Evolutionary conservation across 495 filamentous ascomycete genomes (phyloP).

Genomic region (Penicillium diatomitis): DNA sequence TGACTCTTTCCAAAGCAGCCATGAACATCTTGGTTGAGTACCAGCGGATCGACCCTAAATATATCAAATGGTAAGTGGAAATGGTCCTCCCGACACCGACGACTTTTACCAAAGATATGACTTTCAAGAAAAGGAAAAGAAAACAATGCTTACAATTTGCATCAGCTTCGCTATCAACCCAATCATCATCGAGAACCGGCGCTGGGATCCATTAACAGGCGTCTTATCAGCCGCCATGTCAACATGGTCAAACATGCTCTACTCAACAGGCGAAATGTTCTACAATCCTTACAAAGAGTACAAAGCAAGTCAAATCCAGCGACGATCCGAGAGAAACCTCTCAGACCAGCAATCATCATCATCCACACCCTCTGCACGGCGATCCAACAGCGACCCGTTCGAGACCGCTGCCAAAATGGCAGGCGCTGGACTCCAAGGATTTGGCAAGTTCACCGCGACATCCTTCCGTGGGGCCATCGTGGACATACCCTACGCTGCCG

Average conservation of each 20-base stretch:
- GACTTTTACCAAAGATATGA: too few species aligned
- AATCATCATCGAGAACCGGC: constrained; percentile 25
- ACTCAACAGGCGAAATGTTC: constrained; percentile 24
- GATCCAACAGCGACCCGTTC: constrained; percentile 1
- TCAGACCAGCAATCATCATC: background rate
- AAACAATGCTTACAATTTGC: background rate
- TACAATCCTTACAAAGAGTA: constrained; percentile 25
- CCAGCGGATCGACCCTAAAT: constrained; percentile 50
- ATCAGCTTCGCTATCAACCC: constrained; percentile 22
- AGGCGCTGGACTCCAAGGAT: constrained; percentile 19
- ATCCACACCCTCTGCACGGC: background rate
- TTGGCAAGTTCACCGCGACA: constrained; percentile 23
- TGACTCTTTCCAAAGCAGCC: constrained; percentile 57
- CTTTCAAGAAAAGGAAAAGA: too few species aligned
- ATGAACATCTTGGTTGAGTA: constrained; percentile 54
- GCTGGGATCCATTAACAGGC: constrained; percentile 38
- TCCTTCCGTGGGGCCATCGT: constrained; percentile 35
- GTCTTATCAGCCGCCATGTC: constrained; percentile 28
- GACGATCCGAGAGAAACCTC: background rate
- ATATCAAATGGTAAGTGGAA: constrained; percentile 38
- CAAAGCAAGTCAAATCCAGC: constrained; percentile 6
- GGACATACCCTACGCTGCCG: constrained; percentile 62
- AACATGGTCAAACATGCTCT: constrained; percentile 17
- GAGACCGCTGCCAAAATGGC: constrained; percentile 17
- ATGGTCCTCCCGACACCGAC: too few species aligned